Evolutionary conservation across 768 basidiomycete species (phyloP).

Genomic region (Kwoniella sp.): DNA sequence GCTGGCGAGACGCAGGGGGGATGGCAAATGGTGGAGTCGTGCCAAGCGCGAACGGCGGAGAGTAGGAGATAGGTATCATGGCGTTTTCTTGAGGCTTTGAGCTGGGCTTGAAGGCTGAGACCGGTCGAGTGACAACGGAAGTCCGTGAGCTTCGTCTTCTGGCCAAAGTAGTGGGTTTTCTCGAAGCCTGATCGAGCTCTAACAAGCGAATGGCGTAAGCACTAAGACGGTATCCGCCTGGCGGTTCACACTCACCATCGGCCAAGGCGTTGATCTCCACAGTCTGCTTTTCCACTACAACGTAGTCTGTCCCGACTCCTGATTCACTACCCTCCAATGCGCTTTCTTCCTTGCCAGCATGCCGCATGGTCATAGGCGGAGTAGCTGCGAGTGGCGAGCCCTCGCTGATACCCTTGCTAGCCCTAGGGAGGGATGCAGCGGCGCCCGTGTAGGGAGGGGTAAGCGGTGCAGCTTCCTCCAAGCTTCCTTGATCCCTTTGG

Average conservation of each 20-base stretch:
- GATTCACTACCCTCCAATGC: constrained; percentile 27
- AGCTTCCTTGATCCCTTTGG: constrained; percentile 8
- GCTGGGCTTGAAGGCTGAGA: constrained; percentile 43
- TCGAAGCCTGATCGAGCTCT: constrained; percentile 52
- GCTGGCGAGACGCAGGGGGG: constrained; percentile 20
- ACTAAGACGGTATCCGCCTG: background rate
- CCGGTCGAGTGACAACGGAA: constrained; percentile 39
- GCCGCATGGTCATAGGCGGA: constrained; percentile 33
- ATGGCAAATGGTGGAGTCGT: constrained; percentile 52
- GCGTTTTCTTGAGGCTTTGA: constrained; percentile 2
- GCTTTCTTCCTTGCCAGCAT: constrained; percentile 26
- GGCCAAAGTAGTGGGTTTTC: constrained; percentile 43
- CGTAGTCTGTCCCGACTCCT: constrained; percentile 64
- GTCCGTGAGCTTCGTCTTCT: constrained; percentile 48
- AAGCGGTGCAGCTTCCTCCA: constrained; percentile 30
- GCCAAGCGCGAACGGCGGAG: constrained; percentile 46
- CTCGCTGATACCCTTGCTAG: constrained; percentile 23
- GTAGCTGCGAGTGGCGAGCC: constrained; percentile 41
- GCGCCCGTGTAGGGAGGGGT: constrained; percentile 34
- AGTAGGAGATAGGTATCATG: constrained; percentile 41
- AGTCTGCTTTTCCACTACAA: constrained; percentile 84
- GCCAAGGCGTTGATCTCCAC: constrained; percentile 89
- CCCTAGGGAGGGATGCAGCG: constrained; percentile 3
- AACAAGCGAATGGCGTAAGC: background rate
- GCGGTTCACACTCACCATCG: constrained; percentile 62